phyloP scores from a whole-genome alignment of 2,329 filamentous ascomycete genomes.

The Pestalotiopsis sp. region DNA sequence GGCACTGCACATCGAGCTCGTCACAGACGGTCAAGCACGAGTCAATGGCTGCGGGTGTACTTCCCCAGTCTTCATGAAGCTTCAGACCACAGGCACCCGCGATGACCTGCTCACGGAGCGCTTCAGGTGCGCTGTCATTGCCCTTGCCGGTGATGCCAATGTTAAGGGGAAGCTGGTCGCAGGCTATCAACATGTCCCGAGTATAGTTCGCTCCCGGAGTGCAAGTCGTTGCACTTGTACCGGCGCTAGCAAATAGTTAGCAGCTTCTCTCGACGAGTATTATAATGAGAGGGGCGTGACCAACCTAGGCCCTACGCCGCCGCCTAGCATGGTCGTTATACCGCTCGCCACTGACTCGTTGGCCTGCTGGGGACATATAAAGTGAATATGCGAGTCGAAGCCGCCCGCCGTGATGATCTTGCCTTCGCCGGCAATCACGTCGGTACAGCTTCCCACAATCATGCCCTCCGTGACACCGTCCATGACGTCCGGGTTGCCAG shows the following conservation, averaged over 20 bases:
- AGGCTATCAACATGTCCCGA: constrained; percentile 86
- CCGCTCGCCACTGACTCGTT: constrained; percentile 82
- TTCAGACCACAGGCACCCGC: constrained; percentile 91
- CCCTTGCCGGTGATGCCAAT: constrained; percentile 92
- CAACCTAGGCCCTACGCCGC: constrained; percentile 87
- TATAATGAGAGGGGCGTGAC: constrained; percentile 20
- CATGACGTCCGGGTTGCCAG: constrained; percentile 97
- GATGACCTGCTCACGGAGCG: constrained; percentile 76
- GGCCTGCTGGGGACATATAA: constrained; percentile 92
- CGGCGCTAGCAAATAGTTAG: constrained; percentile 59
- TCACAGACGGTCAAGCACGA: constrained; percentile 84
- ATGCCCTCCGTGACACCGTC: constrained; percentile 78
- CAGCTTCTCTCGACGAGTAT: neutral
- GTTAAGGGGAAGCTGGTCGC: constrained; percentile 81
- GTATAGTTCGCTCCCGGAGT: constrained; percentile 85
- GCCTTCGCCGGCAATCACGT: constrained; percentile 88
- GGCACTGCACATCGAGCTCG: constrained; percentile 86
- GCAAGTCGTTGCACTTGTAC: constrained; percentile 90
- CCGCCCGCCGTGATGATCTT: constrained; percentile 91
- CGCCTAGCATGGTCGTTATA: constrained; percentile 87
- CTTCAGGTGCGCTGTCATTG: constrained; percentile 74
- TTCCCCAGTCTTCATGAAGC: constrained; percentile 95
- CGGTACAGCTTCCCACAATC: constrained; percentile 85
- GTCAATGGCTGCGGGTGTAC: constrained; percentile 89
- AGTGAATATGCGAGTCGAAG: constrained; percentile 89